Evolutionary conservation across 495 filamentous ascomycete genomes (phyloP).

Genomic region (Aspergillus asperescens): DNA sequence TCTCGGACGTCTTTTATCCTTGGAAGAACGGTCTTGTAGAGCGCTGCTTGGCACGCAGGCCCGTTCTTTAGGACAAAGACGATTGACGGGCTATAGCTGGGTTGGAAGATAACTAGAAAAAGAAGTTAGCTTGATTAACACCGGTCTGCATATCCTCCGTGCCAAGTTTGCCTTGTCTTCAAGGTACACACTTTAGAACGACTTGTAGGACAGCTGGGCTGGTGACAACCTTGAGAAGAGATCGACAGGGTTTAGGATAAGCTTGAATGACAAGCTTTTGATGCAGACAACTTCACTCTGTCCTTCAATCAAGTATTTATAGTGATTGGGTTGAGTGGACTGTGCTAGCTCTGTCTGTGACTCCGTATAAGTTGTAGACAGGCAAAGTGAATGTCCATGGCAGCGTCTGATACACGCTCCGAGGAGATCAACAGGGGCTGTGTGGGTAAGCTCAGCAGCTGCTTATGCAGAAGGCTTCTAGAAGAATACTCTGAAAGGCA

Average conservation of each 20-base stretch:
- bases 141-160: not conserved
- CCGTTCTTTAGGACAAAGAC: too few relatives aligned
- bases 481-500: not conserved
- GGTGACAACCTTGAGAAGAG: constrained; percentile 6
- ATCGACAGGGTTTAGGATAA: constrained; percentile 6
- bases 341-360: not conserved
- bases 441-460: not conserved
- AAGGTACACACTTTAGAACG: not conserved
- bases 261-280: constrained; percentile 8
- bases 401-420: not conserved
- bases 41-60: too few relatives aligned
- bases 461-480: not conserved
- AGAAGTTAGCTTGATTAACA: too few relatives aligned
- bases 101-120: too few relatives aligned
- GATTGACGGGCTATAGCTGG: too few relatives aligned
- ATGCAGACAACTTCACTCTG: not conserved
- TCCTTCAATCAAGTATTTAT: not conserved
- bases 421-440: not conserved
- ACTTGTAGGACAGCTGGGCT: not conserved
- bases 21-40: too few relatives aligned
- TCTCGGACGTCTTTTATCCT: too few relatives aligned
- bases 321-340: not conserved
- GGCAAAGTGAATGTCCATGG: not conserved
- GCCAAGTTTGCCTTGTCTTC: not conserved
- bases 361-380: not conserved